Base-by-base conservation (phyloP, 305 asterid genomes). In the Caryopteris hybrid region DNA sequence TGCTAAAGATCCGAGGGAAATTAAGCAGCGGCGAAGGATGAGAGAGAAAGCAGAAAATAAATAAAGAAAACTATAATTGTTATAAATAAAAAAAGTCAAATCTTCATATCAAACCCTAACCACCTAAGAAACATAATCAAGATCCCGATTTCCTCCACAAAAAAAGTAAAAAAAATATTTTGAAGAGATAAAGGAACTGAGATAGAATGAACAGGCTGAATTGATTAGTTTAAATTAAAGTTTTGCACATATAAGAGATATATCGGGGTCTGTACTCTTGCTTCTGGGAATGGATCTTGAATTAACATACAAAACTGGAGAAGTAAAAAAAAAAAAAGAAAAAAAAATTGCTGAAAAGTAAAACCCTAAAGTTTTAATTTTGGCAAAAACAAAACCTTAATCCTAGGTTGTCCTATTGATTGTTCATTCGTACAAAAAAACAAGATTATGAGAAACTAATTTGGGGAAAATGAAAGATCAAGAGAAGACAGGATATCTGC, bases 341-440 rank as follows among this genome's bases (percentile, higher is more conserved):
- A 31, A 10, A 42, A 51, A 23, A 4, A 56, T 34, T 14, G 29
- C 61, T 41, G 56, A 68, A 48, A 45, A 2, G 48, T 12, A 45
- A 72, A 74, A 31, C 66, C 55, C 51, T 56, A 68, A 43, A 69
- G 45, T 22, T 67, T 16, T 39, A 64, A 74, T 18, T 14, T 46
- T 38, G 23, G 18, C 17, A 41, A 41, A 38, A 45, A 54, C 10
- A 53, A 8, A 55, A 53, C 59, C 38, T 23, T 41, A 21, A 47
- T 17, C 13, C 53, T 6, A 47, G 4, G 25, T 18, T 17, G 31
- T 22, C 14, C n/a, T 8, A 22, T 8, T 50, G 57, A 50, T 22
- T 22, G 33, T 22, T 6, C 31, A 48, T 48, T 18, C 29, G 20
- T 57, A 45, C n/a, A 58, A 47, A 56, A 23, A 22, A 13, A 5